Conservation (phyloP, 139 green algal species). For the Mesostigma viride region DNA sequence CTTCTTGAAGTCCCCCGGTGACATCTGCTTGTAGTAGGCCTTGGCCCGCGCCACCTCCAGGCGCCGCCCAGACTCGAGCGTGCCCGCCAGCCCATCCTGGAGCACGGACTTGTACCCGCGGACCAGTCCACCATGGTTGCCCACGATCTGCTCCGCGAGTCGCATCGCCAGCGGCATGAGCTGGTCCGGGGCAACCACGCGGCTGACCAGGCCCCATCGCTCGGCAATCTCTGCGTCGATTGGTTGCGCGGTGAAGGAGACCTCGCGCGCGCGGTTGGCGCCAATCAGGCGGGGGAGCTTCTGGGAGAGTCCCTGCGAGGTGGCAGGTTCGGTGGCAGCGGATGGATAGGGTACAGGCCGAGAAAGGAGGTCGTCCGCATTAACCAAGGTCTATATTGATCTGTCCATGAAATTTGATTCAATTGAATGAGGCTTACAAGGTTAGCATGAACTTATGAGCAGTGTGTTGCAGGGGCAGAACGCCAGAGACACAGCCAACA, state of each 20-base stretch:
- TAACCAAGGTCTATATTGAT: too few species aligned
- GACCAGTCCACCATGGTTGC: slow-evolving; percentile 19
- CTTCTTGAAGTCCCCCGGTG: not conserved
- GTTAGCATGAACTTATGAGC: too few species aligned
- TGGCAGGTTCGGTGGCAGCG: too few species aligned
- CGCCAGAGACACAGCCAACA: too few species aligned
- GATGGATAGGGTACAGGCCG: too few species aligned
- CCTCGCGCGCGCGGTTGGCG: slow-evolving; percentile 20
- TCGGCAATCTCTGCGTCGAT: slow-evolving; percentile 24
- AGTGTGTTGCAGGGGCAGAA: too few species aligned
- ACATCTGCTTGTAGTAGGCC: not conserved
- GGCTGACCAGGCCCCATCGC: slow-evolving; percentile 27
- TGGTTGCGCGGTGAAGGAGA: slow-evolving; percentile 22
- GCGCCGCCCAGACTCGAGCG: slow-evolving; percentile 13
- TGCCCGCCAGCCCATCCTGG: slow-evolving; percentile 27
- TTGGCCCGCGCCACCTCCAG: slow-evolving; percentile 19
- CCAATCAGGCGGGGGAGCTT: slow-evolving; percentile 41
- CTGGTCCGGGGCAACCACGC: slow-evolving; percentile 9
- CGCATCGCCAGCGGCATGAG: slow-evolving; percentile 17
- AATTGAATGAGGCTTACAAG: too few species aligned
- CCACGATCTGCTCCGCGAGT: slow-evolving; percentile 5
- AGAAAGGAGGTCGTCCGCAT: too few species aligned
- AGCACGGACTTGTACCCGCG: slow-evolving; percentile 31
- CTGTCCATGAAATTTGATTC: too few species aligned
- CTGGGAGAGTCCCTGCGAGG: slow-evolving; percentile 32